phyloP scores from a whole-genome alignment of 352 stramenopile species.

The Peronospora destructor region DNA sequence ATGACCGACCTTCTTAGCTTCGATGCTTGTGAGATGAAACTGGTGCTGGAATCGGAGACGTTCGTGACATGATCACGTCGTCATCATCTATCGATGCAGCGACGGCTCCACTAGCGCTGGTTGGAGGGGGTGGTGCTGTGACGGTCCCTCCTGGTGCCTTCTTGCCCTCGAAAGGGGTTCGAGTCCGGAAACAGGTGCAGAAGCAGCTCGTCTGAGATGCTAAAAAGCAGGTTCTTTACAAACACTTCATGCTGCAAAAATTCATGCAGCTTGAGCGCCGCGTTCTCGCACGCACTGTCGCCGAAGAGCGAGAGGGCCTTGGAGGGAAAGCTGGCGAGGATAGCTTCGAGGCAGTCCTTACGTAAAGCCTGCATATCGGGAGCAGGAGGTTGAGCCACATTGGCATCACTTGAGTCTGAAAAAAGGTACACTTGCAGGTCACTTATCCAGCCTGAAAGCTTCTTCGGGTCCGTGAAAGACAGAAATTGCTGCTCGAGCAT shows the following conservation, averaged over 20 bases:
- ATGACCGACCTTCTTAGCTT: constrained; percentile 13
- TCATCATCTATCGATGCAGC: constrained; percentile 25
- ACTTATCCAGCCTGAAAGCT: constrained; percentile 46
- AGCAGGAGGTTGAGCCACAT: constrained; percentile 12
- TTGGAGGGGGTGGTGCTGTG: too few species aligned
- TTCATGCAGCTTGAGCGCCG: constrained; percentile 77
- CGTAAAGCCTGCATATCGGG: constrained; percentile 49
- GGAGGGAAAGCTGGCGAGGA: constrained; percentile 63
- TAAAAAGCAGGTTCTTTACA: constrained; percentile 82
- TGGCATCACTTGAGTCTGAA: constrained; percentile 23
- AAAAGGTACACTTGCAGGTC: constrained; percentile 63
- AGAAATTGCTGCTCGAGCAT: constrained; percentile 76
- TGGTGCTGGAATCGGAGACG: constrained; percentile 9
- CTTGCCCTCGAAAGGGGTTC: constrained; percentile 40
- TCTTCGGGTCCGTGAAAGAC: constrained; percentile 71
- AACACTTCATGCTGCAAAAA: constrained; percentile 85
- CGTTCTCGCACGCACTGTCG: constrained; percentile 65
- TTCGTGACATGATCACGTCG: constrained; percentile 7
- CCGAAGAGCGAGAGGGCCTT: constrained; percentile 72
- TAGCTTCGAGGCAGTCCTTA: constrained; percentile 60
- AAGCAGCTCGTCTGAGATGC: constrained; percentile 66
- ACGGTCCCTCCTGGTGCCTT: constrained; percentile 17
- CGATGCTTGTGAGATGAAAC: background rate
- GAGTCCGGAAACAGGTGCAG: constrained; percentile 71
- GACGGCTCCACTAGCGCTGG: constrained; percentile 10